Percentiles rank a stretch among this genome's conserved stretches.
Conservation (phyloP, 2,329 filamentous ascomycete genomes). For the Fusarium pseudocircinatum region DNA sequence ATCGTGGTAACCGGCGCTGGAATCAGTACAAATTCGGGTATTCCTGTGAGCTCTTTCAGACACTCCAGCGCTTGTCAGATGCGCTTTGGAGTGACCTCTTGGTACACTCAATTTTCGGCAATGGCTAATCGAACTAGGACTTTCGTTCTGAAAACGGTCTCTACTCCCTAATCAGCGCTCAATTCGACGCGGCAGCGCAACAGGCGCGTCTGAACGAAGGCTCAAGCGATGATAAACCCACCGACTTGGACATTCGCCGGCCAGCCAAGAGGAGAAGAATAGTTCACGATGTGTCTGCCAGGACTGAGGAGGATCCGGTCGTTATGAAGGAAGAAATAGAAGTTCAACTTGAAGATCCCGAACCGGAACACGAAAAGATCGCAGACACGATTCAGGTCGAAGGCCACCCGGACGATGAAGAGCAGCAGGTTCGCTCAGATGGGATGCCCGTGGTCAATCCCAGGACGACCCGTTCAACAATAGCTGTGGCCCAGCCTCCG, state of each 20-base stretch:
- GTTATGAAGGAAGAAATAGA: constrained; percentile 39
- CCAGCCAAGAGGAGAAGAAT: constrained; percentile 49
- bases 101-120: background rate
- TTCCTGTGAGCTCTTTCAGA: constrained; percentile 63
- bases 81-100: background rate
- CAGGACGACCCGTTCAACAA: constrained; percentile 32
- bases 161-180: constrained; percentile 76
- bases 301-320: constrained; percentile 9
- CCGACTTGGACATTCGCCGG: constrained; percentile 27
- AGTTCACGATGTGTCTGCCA: constrained; percentile 37
- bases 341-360: constrained; percentile 29
- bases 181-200: constrained; percentile 66
- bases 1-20: constrained; percentile 77
- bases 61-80: constrained; percentile 16
- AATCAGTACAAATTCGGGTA: constrained; percentile 80
- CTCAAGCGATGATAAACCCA: constrained; percentile 32
- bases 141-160: constrained; percentile 78
- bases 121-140: constrained; percentile 58
- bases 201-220: constrained; percentile 45
- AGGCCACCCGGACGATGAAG: constrained; percentile 26
- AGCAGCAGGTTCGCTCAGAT: constrained; percentile 1
- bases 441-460: constrained; percentile 25
- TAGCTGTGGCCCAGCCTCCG: constrained; percentile 33
- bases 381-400: constrained; percentile 33
- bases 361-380: constrained; percentile 25